These are phyloP conservation scores for Podaxis mareebaensis DNA, from an alignment of 768 basidiomycete species.

Conservation along the genomic window DNA sequence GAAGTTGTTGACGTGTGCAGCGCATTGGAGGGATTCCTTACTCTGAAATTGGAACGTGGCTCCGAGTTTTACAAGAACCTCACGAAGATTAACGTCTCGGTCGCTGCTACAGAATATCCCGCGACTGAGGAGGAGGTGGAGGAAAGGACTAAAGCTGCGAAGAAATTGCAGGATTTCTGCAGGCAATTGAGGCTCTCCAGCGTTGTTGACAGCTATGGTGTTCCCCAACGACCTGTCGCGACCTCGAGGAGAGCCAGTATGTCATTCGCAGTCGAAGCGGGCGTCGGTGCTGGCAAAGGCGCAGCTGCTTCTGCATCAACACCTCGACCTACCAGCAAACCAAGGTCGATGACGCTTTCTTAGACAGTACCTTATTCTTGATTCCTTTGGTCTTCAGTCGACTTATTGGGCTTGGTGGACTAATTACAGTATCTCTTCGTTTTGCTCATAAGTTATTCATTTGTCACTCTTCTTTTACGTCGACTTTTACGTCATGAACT, in stretches of 20 bases:
- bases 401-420: conserved; percentile 2
- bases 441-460: conserved; percentile 12
- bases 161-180: conserved; percentile 50
- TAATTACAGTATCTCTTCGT: neutral
- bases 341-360: conserved; percentile 14
- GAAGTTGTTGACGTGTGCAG: conserved; percentile 63
- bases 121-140: conserved; percentile 35
- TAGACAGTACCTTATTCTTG: neutral
- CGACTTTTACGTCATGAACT: neutral
- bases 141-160: conserved; percentile 40
- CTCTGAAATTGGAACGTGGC: conserved; percentile 48
- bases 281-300: conserved; percentile 8
- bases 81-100: conserved; percentile 47
- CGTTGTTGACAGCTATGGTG: conserved; percentile 28
- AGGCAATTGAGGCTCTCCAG: conserved; percentile 45
- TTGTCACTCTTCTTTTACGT: neutral
- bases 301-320: neutral
- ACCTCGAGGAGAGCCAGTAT: conserved; percentile 15
- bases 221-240: conserved; percentile 8
- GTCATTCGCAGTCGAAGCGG: conserved; percentile 12
- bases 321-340: neutral
- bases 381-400: neutral
- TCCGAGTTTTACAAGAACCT: conserved; percentile 52
- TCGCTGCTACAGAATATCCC: conserved; percentile 35
- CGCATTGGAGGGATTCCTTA: conserved; percentile 58